A percentile compares a stretch with the other conserved stretches of the same genome.
phyloP scores from a whole-genome alignment of 2,329 filamentous ascomycete genomes.

The Colletotrichum euphorbiae region DNA sequence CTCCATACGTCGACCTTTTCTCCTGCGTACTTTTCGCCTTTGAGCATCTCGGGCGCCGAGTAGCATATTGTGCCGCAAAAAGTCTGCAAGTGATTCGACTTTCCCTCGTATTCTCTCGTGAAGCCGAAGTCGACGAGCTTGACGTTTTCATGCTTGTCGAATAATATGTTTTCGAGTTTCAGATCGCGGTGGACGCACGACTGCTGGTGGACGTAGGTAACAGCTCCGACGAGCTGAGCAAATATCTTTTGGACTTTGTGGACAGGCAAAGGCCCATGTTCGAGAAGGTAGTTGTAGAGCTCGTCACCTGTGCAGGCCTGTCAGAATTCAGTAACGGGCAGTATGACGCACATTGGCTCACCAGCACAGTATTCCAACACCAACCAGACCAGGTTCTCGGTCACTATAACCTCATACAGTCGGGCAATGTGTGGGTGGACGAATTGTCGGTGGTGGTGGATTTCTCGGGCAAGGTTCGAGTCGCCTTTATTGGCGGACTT shows the following conservation, averaged over 20 bases:
- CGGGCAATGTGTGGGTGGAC: constrained; percentile 96
- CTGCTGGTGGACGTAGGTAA: constrained; percentile 93
- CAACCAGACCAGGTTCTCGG: constrained; percentile 93
- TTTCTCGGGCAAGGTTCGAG: constrained; percentile 94
- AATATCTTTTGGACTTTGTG: constrained; percentile 96
- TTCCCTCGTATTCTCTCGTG: constrained; percentile 95
- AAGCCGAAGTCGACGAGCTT: constrained; percentile 99
- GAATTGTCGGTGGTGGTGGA: constrained; percentile 98
- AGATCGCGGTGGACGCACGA: constrained; percentile 96
- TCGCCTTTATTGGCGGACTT: constrained; percentile 98
- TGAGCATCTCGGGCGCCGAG: constrained; percentile 97
- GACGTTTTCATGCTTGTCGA: constrained; percentile 97
- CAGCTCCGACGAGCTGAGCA: constrained; percentile 92
- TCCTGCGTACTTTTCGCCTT: constrained; percentile 96
- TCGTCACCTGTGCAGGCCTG: constrained; percentile 77
- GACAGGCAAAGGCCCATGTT: constrained; percentile 84
- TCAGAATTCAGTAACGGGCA: constrained; percentile 44
- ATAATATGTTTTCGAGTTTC: constrained; percentile 94
- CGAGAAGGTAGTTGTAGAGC: constrained; percentile 93
- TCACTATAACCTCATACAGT: constrained; percentile 98
- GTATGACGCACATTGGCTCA: constrained; percentile 53
- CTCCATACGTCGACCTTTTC: constrained; percentile 99
- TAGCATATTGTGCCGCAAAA: constrained; percentile 99
- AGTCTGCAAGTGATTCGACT: constrained; percentile 93
- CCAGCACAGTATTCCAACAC: constrained; percentile 96